Conservation (phyloP, 306 rosid genomes). For the Fagus sylvatica region DNA sequence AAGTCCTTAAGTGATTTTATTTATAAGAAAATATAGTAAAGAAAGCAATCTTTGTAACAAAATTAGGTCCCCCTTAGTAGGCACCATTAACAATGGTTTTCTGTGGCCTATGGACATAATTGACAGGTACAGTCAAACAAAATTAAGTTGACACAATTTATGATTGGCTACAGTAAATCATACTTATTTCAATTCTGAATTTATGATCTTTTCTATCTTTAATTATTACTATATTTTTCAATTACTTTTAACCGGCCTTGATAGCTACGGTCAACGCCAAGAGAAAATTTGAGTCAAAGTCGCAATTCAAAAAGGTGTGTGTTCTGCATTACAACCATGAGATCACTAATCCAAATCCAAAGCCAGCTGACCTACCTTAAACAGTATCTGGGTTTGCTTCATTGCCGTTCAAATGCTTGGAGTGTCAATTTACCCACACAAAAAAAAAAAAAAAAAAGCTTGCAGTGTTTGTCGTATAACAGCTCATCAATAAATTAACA, state of each 20-base stretch:
- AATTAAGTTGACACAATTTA: conserved; percentile 14
- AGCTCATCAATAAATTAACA: too few species aligned
- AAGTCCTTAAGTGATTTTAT: background rate
- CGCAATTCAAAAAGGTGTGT: background rate
- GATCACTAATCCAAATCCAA: conserved; percentile 3
- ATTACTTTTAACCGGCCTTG: conserved; percentile 47
- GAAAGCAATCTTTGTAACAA: background rate
- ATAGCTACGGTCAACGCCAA: conserved; percentile 40
- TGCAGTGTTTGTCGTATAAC: too few species aligned
- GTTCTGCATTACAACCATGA: background rate
- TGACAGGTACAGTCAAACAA: conserved; percentile 35
- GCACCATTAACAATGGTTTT: conserved; percentile 21
- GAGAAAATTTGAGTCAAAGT: conserved; percentile 24
- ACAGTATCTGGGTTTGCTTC: background rate
- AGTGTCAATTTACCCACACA: background rate
- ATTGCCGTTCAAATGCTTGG: background rate
- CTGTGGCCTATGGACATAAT: conserved; percentile 1
- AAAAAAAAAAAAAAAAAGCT: too few species aligned
- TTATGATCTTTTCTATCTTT: background rate
- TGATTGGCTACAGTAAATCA: background rate
- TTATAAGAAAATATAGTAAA: background rate
- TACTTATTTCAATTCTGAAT: conserved; percentile 1
- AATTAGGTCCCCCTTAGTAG: conserved; percentile 4
- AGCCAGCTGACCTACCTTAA: background rate
- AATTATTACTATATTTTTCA: background rate